Percentiles rank a stretch among this genome's conserved stretches.
Evolutionary conservation across 495 filamentous ascomycete species (phyloP).

Genomic region (Durotheca rogersii): DNA sequence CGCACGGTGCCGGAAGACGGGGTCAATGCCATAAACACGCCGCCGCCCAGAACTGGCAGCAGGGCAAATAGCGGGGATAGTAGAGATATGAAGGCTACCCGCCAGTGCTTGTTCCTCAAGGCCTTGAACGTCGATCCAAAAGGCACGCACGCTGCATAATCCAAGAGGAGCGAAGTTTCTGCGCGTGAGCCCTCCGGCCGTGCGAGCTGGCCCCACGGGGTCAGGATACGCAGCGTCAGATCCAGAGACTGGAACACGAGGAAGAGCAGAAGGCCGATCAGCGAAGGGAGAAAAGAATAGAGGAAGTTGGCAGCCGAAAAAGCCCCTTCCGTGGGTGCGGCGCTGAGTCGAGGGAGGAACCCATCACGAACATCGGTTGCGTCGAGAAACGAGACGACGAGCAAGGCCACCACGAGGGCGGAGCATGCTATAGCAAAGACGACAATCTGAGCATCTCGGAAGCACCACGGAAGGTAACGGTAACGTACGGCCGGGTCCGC

Average conservation of each 20-base stretch:
- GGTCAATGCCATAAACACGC: slow-evolving; percentile 78
- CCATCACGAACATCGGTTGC: slow-evolving; percentile 62
- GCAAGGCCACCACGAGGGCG: slow-evolving; percentile 67
- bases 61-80: slow-evolving; percentile 62
- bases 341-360: slow-evolving; percentile 66
- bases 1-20: slow-evolving; percentile 53
- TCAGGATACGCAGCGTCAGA: slow-evolving; percentile 68
- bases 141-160: slow-evolving; percentile 68
- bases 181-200: slow-evolving; percentile 60
- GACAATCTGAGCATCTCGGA: slow-evolving; percentile 62
- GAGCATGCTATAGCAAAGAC: slow-evolving; percentile 63
- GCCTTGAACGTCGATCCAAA: slow-evolving; percentile 63
- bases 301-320: slow-evolving; percentile 87
- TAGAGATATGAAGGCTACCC: slow-evolving; percentile 67
- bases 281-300: slow-evolving; percentile 77
- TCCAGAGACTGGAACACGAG: slow-evolving; percentile 78
- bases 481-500: slow-evolving; percentile 45
- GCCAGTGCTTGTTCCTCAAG: slow-evolving; percentile 64
- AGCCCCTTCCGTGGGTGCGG: slow-evolving; percentile 59
- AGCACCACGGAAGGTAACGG: slow-evolving; percentile 77
- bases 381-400: slow-evolving; percentile 74
- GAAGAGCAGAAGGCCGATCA: slow-evolving; percentile 74
- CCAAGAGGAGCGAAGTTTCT: slow-evolving; percentile 66
- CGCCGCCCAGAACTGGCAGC: slow-evolving; percentile 75
- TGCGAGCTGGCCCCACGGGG: slow-evolving; percentile 70